Evolutionary conservation across 176 grass and related monocot species (phyloP).

Genomic region (Avena sativa): DNA sequence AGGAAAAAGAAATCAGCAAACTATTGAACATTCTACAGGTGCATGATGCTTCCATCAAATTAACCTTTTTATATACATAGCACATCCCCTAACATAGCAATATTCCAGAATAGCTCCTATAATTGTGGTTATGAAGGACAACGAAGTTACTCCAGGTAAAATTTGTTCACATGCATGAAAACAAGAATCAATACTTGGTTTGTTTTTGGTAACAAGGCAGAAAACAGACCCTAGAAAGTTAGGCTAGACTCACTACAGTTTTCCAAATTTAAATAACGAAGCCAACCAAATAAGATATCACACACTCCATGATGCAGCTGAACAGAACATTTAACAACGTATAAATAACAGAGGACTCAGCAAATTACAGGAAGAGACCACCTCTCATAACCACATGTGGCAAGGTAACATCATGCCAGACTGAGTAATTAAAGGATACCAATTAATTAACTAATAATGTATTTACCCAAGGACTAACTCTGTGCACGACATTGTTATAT

Average conservation of each 20-base stretch:
- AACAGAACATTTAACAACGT: neutral
- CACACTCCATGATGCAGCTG: neutral
- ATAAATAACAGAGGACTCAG: neutral
- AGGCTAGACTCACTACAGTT: neutral
- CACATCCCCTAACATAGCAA: neutral
- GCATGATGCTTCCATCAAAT: neutral
- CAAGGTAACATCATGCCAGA: slow-evolving; percentile 19
- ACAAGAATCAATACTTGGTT: neutral
- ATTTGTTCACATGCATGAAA: neutral
- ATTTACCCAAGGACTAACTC: neutral
- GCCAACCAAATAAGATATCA: neutral
- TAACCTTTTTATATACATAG: neutral
- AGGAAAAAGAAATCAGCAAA: neutral
- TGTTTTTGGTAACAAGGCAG: neutral
- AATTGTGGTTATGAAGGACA: neutral
- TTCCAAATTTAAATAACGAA: neutral
- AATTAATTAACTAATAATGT: neutral
- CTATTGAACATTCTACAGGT: neutral
- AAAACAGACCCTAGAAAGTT: neutral
- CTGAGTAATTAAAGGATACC: neutral
- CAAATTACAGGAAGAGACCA: slow-evolving; percentile 9
- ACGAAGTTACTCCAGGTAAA: neutral
- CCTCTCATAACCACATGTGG: neutral
- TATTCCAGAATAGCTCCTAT: slow-evolving; percentile 21
- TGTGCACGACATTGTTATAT: neutral